Base-by-base conservation (phyloP, 495 filamentous ascomycete genomes). In the Collariella sp. region DNA sequence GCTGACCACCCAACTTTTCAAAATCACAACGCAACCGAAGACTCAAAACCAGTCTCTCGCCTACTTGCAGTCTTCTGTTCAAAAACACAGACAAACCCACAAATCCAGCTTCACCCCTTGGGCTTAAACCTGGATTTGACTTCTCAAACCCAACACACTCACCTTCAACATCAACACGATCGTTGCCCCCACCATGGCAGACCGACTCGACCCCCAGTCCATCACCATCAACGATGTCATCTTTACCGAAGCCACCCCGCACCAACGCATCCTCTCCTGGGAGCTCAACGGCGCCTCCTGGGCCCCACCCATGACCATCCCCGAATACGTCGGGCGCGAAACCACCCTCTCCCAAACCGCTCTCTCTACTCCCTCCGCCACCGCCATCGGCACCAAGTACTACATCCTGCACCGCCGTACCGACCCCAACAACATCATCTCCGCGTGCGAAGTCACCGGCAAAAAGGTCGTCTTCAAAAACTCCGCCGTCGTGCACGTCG, bases 281-380 rank as follows among this genome's bases (percentile, higher is more conserved):
- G 29, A 49, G 26, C 59, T 62, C 50, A 62, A 62, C 55, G 55
- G 51, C 46, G 55, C 48, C 23, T 55, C 59, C 10, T 62, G 59
- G 59, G 59, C 59, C 10, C 34, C 33, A 15, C 59, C 59, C 40
- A 55, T 62, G 51, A 58, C 46, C 18, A 15, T 62, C 9, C 48
- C 44, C 7, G 46, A 62, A 22, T 62, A 62, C 52, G 36, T 62
- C 40, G 52, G 51, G 15, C 55, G 59, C 31, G 59, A 62, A 44
- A 39, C 54, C 15, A 41, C 55, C 11, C 47, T 62, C 15, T 55
- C 55, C 5, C 43, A 62, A 20, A 55, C 56, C 19, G 35, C 51
- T 1, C 51, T 62, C 16, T 62, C 55, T 10, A 41, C 46, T 19
- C 36, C 50, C 35, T 51, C 55, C 31, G 59, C 55, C 15, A 41